These are phyloP conservation scores for Solanum virginianum DNA, from an alignment of 257 asterid species.

Conservation along the genomic window DNA sequence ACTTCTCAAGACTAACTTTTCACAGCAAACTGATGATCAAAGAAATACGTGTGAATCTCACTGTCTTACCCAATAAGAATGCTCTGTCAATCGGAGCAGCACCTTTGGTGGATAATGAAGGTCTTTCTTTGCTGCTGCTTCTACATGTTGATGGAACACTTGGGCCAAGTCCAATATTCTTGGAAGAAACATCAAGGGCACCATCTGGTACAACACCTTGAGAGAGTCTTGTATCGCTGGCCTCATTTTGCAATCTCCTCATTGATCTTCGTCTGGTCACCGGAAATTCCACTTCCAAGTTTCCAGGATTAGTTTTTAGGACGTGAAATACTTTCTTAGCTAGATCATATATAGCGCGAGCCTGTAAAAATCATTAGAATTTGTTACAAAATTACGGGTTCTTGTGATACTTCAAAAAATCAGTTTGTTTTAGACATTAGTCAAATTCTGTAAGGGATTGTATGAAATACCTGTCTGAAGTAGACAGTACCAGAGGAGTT, in stretches of 20 bases:
- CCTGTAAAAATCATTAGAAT: slow-evolving; percentile 24
- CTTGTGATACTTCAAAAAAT: neutral
- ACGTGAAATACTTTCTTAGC: slow-evolving; percentile 68
- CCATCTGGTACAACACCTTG: neutral
- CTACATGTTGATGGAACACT: slow-evolving; percentile 11
- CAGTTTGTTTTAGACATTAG: neutral
- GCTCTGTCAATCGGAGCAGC: neutral
- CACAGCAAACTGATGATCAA: neutral
- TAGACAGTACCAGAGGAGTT: slow-evolving; percentile 56
- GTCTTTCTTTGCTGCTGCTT: slow-evolving; percentile 12
- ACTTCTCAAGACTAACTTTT: neutral
- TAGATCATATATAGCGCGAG: slow-evolving; percentile 62
- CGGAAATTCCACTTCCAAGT: slow-evolving; percentile 42
- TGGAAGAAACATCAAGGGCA: slow-evolving; percentile 3
- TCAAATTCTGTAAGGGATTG: neutral
- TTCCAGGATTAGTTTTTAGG: slow-evolving; percentile 51
- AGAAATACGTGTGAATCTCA: neutral
- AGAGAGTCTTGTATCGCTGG: slow-evolving; percentile 15
- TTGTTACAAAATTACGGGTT: neutral
- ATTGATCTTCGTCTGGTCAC: slow-evolving; percentile 62
- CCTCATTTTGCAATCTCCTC: slow-evolving; percentile 33
- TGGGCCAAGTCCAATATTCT: neutral
- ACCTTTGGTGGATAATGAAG: neutral
- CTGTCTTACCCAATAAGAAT: slow-evolving; percentile 13
- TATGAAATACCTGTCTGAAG: slow-evolving; percentile 52